phyloP scores from a whole-genome alignment of 1,139 yeast genomes.

The Geotrichum restrictum region DNA sequence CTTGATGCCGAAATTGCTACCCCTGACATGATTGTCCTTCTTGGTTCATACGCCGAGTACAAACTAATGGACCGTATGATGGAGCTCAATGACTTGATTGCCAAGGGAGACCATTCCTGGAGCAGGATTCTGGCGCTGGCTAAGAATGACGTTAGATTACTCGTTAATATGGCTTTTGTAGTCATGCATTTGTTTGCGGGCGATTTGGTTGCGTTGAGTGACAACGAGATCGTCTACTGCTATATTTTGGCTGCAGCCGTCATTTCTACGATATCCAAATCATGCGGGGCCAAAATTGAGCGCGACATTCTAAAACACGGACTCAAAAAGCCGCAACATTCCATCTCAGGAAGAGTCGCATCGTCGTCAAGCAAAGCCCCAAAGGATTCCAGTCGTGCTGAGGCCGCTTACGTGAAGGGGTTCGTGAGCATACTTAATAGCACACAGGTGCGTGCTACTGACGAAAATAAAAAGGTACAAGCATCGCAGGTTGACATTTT shows the following conservation, averaged over 20 bases:
- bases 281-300: constrained; percentile 10
- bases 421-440: constrained; percentile 8
- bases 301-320: constrained; percentile 20
- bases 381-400: constrained; percentile 20
- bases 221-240: constrained; percentile 21
- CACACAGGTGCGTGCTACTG: constrained; percentile 1
- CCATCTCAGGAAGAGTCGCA: constrained; percentile 17
- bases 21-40: constrained; percentile 19
- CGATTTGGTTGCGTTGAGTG: constrained; percentile 18
- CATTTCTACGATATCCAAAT: constrained; percentile 14
- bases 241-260: constrained; percentile 22
- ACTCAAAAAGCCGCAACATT: constrained; percentile 17
- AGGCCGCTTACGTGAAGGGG: constrained; percentile 15
- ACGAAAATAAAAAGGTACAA: constrained; percentile 3
- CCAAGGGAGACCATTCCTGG: constrained; percentile 19
- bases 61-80: constrained; percentile 15
- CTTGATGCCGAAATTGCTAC: constrained; percentile 21
- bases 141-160: constrained; percentile 18
- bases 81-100: constrained; percentile 11
- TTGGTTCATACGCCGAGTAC: constrained; percentile 21
- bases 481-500: constrained; percentile 13
- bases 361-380: constrained; percentile 10
- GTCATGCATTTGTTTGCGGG: constrained; percentile 23
- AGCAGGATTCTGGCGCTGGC: constrained; percentile 18
- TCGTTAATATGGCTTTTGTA: constrained; percentile 19